These are phyloP conservation scores for Pseudoneurospora amorphoporcata DNA, from an alignment of 495 filamentous ascomycete genomes.

Conservation along the genomic window DNA sequence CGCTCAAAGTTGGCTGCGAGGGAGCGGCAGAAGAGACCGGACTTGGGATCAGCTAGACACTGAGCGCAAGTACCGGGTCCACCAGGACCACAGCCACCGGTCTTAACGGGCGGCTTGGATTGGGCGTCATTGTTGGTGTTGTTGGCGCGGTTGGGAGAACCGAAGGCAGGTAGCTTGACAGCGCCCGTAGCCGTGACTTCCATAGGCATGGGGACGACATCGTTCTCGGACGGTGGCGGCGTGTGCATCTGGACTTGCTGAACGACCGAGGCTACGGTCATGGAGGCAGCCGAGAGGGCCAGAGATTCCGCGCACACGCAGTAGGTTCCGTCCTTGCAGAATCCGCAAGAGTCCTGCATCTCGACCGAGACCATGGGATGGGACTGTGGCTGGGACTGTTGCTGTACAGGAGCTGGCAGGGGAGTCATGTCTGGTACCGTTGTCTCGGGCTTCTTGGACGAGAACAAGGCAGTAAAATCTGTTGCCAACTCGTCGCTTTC, in stretches of 20 bases:
- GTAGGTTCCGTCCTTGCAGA: constrained; percentile 74
- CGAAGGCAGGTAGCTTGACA: constrained; percentile 38
- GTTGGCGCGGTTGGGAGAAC: constrained; percentile 8
- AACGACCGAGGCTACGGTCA: constrained; percentile 12
- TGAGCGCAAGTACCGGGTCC: constrained; percentile 74
- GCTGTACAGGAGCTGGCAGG: constrained; percentile 1
- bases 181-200: constrained; percentile 38
- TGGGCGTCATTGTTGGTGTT: neutral
- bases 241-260: constrained; percentile 52
- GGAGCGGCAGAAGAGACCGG: constrained; percentile 77
- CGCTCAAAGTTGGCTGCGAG: constrained; percentile 55
- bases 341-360: constrained; percentile 63
- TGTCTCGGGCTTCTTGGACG: constrained; percentile 19
- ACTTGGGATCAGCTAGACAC: constrained; percentile 66
- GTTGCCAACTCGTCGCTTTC: constrained; percentile 44
- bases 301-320: constrained; percentile 72
- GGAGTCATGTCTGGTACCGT: constrained; percentile 4
- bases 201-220: constrained; percentile 40
- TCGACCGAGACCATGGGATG: constrained; percentile 20
- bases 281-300: constrained; percentile 26
- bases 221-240: constrained; percentile 58
- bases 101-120: neutral
- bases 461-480: constrained; percentile 61
- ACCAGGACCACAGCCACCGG: constrained; percentile 46
- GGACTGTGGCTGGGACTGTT: constrained; percentile 9